Evolutionary conservation across 139 green algal species (phyloP).

Genomic region (Chlorella ohadii): DNA sequence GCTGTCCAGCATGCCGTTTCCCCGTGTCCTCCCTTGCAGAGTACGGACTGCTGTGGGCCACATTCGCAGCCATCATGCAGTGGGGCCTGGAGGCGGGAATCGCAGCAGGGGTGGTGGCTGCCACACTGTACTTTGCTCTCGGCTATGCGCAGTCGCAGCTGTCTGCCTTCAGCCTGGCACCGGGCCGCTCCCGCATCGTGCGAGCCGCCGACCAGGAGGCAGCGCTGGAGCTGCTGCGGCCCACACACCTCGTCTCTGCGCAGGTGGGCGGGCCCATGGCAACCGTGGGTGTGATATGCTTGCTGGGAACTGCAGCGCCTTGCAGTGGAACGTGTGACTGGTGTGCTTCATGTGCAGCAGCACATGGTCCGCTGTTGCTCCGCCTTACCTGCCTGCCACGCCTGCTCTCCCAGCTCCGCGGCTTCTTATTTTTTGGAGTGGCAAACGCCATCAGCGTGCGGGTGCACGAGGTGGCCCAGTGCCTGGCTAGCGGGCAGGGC

Average conservation of each 20-base stretch:
- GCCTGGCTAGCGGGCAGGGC: background rate
- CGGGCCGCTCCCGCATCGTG: constrained; percentile 52
- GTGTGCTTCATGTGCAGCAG: too few species aligned
- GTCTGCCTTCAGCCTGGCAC: constrained; percentile 58
- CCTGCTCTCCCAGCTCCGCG: constrained; percentile 61
- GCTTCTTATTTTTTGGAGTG: constrained; percentile 88
- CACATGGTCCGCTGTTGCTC: too few species aligned
- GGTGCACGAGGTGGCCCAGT: constrained; percentile 11
- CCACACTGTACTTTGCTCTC: constrained; percentile 9
- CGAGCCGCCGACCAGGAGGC: constrained; percentile 52
- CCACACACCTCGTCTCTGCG: constrained; percentile 50
- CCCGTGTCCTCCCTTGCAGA: too few species aligned
- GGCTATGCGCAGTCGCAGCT: constrained; percentile 9
- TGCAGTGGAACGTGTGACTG: too few species aligned
- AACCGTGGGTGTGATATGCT: too few species aligned
- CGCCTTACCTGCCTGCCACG: too few species aligned
- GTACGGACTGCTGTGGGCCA: constrained; percentile 78
- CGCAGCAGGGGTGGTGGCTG: constrained; percentile 52
- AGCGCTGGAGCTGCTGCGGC: constrained; percentile 54
- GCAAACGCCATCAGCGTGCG: constrained; percentile 26
- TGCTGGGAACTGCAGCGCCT: background rate
- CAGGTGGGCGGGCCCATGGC: background rate
- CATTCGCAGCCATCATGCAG: constrained; percentile 75
- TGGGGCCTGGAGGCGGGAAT: constrained; percentile 70
- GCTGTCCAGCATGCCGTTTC: too few species aligned